A percentile compares a stretch with the other conserved stretches of the same genome.
These are phyloP conservation scores for Pseudocercospora fuligena DNA, from an alignment of 2,329 filamentous ascomycete genomes.

Conservation along the genomic window DNA sequence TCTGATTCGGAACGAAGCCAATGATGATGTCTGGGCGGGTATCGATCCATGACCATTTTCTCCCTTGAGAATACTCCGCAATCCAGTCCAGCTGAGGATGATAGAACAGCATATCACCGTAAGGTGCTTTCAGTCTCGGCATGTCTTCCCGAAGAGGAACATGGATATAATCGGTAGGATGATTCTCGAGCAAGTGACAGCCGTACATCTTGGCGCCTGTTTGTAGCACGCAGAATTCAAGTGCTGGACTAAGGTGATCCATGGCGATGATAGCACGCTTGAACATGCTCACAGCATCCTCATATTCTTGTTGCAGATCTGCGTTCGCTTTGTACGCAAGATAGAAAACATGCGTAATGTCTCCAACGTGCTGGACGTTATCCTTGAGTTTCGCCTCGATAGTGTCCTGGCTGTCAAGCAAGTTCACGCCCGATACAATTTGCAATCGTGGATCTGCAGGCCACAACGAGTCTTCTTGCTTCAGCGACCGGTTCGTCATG, in stretches of 20 bases:
- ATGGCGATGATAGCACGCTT: constrained; percentile 45
- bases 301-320: constrained; percentile 45
- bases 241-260: constrained; percentile 42
- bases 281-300: constrained; percentile 51
- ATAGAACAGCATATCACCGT: constrained; percentile 43
- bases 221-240: constrained; percentile 46
- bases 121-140: constrained; percentile 38
- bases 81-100: constrained; percentile 46
- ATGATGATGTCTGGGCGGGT: constrained; percentile 42
- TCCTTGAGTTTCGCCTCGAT: constrained; percentile 43
- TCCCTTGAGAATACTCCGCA: constrained; percentile 37
- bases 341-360: constrained; percentile 53
- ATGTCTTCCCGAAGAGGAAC: constrained; percentile 40
- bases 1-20: constrained; percentile 45
- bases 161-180: constrained; percentile 45
- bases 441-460: constrained; percentile 49
- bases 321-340: constrained; percentile 49
- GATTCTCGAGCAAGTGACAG: constrained; percentile 48
- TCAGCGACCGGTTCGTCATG: constrained; percentile 53
- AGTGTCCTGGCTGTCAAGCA: constrained; percentile 48
- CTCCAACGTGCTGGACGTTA: constrained; percentile 42
- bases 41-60: constrained; percentile 45
- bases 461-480: constrained; percentile 44
- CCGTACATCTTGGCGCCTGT: constrained; percentile 47
- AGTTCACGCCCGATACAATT: constrained; percentile 50